Base-by-base conservation (phyloP, 2,329 filamentous ascomycete genomes). In the Macrophomina phaseolina region DNA sequence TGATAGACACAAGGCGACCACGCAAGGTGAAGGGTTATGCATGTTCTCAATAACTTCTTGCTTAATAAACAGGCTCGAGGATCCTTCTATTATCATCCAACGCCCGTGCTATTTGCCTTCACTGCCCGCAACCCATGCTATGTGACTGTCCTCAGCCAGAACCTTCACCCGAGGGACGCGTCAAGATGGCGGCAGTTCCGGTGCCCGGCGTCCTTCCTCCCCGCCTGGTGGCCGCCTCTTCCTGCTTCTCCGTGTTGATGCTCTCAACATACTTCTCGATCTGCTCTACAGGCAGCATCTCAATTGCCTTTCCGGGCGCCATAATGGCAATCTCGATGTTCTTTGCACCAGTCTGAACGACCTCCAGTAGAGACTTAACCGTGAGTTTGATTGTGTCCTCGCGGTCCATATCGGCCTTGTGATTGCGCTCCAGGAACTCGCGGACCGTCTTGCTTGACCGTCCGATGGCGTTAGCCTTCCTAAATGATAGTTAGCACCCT, bases 291-390 rank as follows among this genome's bases (percentile, higher is more conserved):
- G 93, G 92, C 73, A 99, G 87, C 89, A 97, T 94, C 85, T 98
- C 94, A 70, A 99, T 88, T 16, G 86, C 81, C 85, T 97, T 93
- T 63, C 93, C 94, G 6, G 95, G 94, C 7, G 93, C 92, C 93
- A 98, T 97, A 77, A 99, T 90, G 67, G 96, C 95, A 76, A 99
- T 98, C 84, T 99, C 95, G 76, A 99, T 99, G 82, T 99, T 99
- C 89, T 99, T 99, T 64, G 95, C 95, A 70, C 95, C 95, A 2
- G 95, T 99, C 83, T 99, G 95, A 69, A 99, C 95, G 64, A 99
- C 95, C 81, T 99, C 95, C 68, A 99, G 85, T 71, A 99, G 87
- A 46, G 95, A 99, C 86, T 99, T 99, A 85, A 99, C 96, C 7
- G 95, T 95, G 73, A 99, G 86, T 78, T 96, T 93, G 79, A 99